Evolutionary conservation across 352 stramenopile species (phyloP).

Genomic region (Pythium insidiosum): DNA sequence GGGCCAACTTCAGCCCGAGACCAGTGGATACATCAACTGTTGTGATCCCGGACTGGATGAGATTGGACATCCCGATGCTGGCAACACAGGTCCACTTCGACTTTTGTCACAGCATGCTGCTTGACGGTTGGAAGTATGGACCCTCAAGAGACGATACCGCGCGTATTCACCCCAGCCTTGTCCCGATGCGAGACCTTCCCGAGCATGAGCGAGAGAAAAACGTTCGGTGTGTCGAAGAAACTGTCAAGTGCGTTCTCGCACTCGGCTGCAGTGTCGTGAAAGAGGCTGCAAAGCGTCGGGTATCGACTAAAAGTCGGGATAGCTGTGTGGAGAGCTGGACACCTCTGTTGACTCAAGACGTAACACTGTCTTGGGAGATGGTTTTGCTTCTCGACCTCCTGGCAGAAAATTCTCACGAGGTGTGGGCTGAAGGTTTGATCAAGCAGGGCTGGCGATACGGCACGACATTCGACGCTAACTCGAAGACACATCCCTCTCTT

Average conservation of each 20-base stretch:
- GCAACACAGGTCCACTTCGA: conserved; percentile 58
- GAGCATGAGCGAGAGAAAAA: conserved; percentile 29
- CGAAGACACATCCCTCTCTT: conserved; percentile 45
- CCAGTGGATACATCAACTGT: conserved; percentile 26
- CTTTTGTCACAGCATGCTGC: conserved; percentile 45
- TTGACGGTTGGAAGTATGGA: conserved; percentile 36
- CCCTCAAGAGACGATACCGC: conserved; percentile 26
- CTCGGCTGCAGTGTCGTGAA: conserved; percentile 33
- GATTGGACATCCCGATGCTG: conserved; percentile 19
- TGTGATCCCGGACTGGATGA: conserved; percentile 26
- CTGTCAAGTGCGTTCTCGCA: conserved; percentile 49
- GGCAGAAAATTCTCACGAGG: conserved; percentile 61
- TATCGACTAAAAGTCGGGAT: no score
- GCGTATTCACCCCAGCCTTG: conserved; percentile 36
- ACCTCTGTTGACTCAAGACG: conserved; percentile 23
- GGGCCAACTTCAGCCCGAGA: conserved; percentile 18
- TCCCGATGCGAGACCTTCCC: conserved; percentile 40
- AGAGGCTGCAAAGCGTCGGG: no score
- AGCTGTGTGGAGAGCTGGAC: neutral
- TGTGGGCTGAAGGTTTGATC: conserved; percentile 48
- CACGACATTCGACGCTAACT: conserved; percentile 24
- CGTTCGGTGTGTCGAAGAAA: conserved; percentile 36
- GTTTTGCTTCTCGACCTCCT: conserved; percentile 62
- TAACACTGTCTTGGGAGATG: conserved; percentile 48
- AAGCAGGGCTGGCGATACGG: conserved; percentile 30